Evolutionary conservation across 2,329 filamentous ascomycete species (phyloP).

Genomic region (Talaromyces sp.): DNA sequence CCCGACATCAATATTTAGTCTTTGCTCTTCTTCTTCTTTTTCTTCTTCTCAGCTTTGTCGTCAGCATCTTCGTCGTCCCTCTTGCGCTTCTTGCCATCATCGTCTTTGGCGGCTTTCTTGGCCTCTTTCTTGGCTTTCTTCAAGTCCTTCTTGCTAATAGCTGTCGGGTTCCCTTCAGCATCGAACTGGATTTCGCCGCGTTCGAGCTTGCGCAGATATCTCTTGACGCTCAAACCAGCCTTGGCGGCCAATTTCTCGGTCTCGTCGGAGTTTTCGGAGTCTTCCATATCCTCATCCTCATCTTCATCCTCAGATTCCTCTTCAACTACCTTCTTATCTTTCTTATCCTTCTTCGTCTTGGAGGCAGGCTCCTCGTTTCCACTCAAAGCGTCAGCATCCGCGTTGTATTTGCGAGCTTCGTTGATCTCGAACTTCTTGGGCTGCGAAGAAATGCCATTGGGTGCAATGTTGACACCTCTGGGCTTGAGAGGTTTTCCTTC

Average conservation of each 20-base stretch:
- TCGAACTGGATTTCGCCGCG: slow-evolving; percentile 68
- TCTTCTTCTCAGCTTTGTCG: slow-evolving; percentile 50
- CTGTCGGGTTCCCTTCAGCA: slow-evolving; percentile 61
- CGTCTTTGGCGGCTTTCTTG: slow-evolving; percentile 51
- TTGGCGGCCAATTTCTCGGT: slow-evolving; percentile 60
- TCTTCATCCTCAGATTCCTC: slow-evolving; percentile 27
- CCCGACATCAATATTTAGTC: slow-evolving; percentile 25
- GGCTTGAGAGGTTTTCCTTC: slow-evolving; percentile 87
- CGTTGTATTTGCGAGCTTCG: slow-evolving; percentile 90
- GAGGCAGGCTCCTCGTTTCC: slow-evolving; percentile 57
- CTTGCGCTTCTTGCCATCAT: slow-evolving; percentile 67
- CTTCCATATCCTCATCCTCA: slow-evolving; percentile 34
- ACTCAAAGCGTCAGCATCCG: slow-evolving; percentile 80
- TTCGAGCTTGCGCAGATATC: slow-evolving; percentile 75
- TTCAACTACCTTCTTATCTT: slow-evolving; percentile 43
- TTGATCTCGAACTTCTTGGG: slow-evolving; percentile 78
- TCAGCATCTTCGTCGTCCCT: slow-evolving; percentile 55
- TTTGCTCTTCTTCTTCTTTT: slow-evolving; percentile 59
- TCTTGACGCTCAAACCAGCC: slow-evolving; percentile 67
- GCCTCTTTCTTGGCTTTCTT: slow-evolving; percentile 67
- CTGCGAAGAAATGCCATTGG: slow-evolving; percentile 62
- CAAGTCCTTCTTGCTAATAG: slow-evolving; percentile 71
- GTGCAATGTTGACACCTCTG: slow-evolving; percentile 69
- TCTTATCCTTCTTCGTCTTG: slow-evolving; percentile 43
- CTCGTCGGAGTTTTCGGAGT: slow-evolving; percentile 34